A percentile compares a stretch with the other conserved stretches of the same genome.
These are phyloP conservation scores for Aspergillus quadricinctus DNA, from an alignment of 2,329 filamentous ascomycete genomes.

Conservation along the genomic window DNA sequence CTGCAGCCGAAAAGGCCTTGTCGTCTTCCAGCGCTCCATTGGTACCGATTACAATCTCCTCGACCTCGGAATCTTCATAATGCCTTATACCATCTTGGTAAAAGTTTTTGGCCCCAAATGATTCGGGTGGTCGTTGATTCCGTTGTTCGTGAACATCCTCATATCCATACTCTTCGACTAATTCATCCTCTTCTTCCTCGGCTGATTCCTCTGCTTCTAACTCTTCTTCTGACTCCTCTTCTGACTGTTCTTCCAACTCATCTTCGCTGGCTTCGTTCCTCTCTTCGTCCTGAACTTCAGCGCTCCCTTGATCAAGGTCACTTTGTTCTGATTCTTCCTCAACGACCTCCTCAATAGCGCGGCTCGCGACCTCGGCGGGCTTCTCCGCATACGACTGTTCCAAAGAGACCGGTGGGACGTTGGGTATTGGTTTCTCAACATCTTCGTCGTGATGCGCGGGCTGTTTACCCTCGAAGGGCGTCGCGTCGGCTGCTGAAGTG, in stretches of 20 bases:
- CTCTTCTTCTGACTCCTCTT: neutral
- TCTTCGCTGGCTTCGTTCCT: neutral
- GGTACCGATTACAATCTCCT: constrained; percentile 15
- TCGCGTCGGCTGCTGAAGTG: neutral
- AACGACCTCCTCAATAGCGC: neutral
- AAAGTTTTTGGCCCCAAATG: neutral
- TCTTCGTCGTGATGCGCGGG: neutral
- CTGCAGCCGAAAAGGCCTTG: neutral
- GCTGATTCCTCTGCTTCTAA: constrained; percentile 15
- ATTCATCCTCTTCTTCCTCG: constrained; percentile 21
- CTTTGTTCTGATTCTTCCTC: neutral
- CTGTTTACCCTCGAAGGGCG: neutral
- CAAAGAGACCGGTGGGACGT: too few species aligned
- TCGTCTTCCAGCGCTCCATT: constrained; percentile 33
- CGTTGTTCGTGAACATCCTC: neutral
- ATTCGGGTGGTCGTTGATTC: neutral
- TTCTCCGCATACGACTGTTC: neutral
- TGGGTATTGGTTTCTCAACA: neutral
- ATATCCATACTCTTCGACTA: constrained; percentile 18
- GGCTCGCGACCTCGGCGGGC: neutral
- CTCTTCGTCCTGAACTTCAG: neutral
- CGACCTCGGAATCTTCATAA: constrained; percentile 1
- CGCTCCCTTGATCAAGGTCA: neutral
- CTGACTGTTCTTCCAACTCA: neutral
- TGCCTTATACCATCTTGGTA: neutral